phyloP scores from a whole-genome alignment of 371 early-diverging fungal species.

The Ordospora pajunii region DNA sequence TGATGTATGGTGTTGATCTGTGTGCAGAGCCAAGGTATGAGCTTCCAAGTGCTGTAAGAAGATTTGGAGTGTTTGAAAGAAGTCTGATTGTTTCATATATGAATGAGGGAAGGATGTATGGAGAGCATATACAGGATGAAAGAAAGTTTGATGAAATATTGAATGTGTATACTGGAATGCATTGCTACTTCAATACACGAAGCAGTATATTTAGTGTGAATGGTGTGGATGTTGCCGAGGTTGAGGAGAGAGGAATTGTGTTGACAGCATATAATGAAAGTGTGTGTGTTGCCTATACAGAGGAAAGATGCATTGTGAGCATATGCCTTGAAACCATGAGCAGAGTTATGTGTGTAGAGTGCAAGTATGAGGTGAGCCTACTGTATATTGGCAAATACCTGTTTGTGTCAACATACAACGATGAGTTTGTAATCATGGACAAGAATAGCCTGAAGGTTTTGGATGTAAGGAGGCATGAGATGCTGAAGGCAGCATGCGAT shows the following conservation, averaged over 20 bases:
- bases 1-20: background rate
- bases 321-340: slow-evolving; percentile 7
- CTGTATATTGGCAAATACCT: background rate
- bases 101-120: background rate
- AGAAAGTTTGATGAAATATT: background rate
- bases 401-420: slow-evolving; percentile 4
- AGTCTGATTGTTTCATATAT: background rate
- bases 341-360: background rate
- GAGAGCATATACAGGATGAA: background rate
- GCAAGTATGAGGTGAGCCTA: background rate
- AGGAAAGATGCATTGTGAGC: background rate
- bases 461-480: background rate
- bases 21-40: background rate
- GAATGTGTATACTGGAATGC: background rate
- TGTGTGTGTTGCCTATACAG: background rate
- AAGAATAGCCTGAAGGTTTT: background rate
- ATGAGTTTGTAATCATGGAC: background rate
- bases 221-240: background rate
- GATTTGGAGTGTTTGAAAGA: background rate
- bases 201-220: background rate
- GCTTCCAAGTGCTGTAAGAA: background rate
- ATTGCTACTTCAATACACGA: background rate
- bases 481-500: background rate
- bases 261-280: background rate
- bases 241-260: background rate